A percentile compares a stretch with the other conserved stretches of the same genome.
phyloP scores from a whole-genome alignment of 805 yeast genomes.

The Saccharomycopsis schoenii region DNA sequence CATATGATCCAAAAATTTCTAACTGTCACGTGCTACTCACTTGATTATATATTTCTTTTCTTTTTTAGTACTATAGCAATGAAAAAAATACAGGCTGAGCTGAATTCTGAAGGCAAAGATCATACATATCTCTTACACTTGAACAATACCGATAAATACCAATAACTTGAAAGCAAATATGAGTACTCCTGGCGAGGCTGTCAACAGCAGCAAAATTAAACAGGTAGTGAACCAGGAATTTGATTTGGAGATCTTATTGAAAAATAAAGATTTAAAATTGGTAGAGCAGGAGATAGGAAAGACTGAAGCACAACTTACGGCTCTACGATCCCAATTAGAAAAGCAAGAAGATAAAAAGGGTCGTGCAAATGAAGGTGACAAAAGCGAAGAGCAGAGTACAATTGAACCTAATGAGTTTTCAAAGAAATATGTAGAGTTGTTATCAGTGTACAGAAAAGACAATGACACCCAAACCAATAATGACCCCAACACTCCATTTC shows the following conservation, averaged over 20 bases:
- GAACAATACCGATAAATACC: no score
- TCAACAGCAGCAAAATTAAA: conserved; percentile 9
- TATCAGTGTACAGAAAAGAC: conserved; percentile 11
- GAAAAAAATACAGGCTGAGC: no score
- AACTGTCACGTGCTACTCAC: no score
- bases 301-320: conserved; percentile 47
- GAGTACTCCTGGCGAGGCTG: background rate
- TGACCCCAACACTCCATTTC: background rate
- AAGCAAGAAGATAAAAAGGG: background rate
- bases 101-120: no score
- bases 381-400: conserved; percentile 21
- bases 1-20: no score
- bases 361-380: background rate
- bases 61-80: no score
- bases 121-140: no score
- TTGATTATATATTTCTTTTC: no score
- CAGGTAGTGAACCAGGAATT: conserved; percentile 16
- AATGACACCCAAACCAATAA: background rate
- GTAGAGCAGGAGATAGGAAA: conserved; percentile 46
- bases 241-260: conserved; percentile 50
- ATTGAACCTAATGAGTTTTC: conserved; percentile 34
- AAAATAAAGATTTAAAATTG: conserved; percentile 44
- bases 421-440: conserved; percentile 30
- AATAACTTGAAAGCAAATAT: background rate
- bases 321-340: conserved; percentile 31